Evolutionary conservation across 2,329 filamentous ascomycete species (phyloP), one percentile per base, ranked within the genome.

Genomic region (Didymella pomorum): DNA sequence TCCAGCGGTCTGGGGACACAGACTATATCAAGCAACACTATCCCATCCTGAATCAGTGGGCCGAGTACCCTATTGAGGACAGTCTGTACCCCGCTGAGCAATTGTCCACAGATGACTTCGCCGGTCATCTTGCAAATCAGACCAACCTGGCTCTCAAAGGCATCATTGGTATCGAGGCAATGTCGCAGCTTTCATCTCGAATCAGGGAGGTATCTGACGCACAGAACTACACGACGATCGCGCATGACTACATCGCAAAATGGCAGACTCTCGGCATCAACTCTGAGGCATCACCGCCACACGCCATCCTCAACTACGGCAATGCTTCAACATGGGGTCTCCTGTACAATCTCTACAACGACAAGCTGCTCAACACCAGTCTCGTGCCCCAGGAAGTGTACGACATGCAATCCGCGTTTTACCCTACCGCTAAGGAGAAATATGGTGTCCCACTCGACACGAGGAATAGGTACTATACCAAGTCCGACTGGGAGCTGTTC

Each of bases 401-500:
- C 81, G 85, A 87, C 67, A 87, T 88, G 64, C 91, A 96, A 72
- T 93, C 89, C 47, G 82, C 88, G 56, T 96, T 91, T 91, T 96
- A 96, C 78, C 83, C 86, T 62, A 84, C 86, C 16, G 91, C 94
- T 10, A 85, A 91, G 63, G 91, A 96, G 74, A 87, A 86, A 68
- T 96, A 93, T 74, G 92, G 92, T 1, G 79, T 96, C 4, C 92
- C 92, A 0, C 84, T 96, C 8, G 92, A 96, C 76, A 90, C 86
- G 65, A 86, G 92, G 45, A 91, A 95, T 75, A 76, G 93, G 3
- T 95, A 58, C 23, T 39, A 94, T 76, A 89, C 91, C 28, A 96
- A 96, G 79, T 92, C 89, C 29, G 92, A 96, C 78, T 96, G 92
- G 92, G 89, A 94, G 69, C 92, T 96, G 73, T 93, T 95, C 75